Evolutionary conservation across 345 rosid species (phyloP), one percentile per base, ranked within the genome.

Genomic region (Excoecaria cochinchinensis): DNA sequence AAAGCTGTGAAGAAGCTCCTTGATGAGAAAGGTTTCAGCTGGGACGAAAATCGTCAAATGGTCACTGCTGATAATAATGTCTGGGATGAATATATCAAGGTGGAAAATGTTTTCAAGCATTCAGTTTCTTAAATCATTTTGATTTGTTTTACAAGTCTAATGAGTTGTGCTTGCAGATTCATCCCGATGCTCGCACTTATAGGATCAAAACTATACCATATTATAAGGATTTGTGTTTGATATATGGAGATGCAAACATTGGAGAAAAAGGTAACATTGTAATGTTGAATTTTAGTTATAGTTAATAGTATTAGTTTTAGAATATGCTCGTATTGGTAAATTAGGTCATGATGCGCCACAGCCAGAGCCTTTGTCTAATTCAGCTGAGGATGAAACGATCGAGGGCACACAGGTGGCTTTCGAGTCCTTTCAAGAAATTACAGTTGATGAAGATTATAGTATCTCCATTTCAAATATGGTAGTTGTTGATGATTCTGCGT

Each of bases 41-140:
- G 95, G 94, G 97, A 94, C 68, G 86, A 84, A 6, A 82, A 74
- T 48, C 83, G 86, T n/a, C 89, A 85, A 19, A 91, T 87, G 95
- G 90, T 94, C 53, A 58, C 81, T 0, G 94, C 98, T 64, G 91
- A 85, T 69, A 85, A 82, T 70, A 71, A 69, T 62, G 82, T 84
- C 73, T 92, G 98, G 97, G 96, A 92, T 55, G 86, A 85, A 76
- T 86, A 86, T 75, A 83, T 90, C 56, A 89, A 91, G 97, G 98
- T 93, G 48, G 22, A 63, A 17, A 3, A 15, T n/a, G n/a, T 13
- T 16, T 13, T 16, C n/a, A 24, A 55, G 22, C 48, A 19, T 40
- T 31, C 42, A n/a, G 40, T 31, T 16, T 4, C 38, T 61, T 7
- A 39, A 67, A 44, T 25, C 56, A 19, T 17, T 69, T 60, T 51